These are phyloP conservation scores for Plasmodium gallinaceum DNA, from an alignment of 169 alveolate species.

Conservation along the genomic window DNA sequence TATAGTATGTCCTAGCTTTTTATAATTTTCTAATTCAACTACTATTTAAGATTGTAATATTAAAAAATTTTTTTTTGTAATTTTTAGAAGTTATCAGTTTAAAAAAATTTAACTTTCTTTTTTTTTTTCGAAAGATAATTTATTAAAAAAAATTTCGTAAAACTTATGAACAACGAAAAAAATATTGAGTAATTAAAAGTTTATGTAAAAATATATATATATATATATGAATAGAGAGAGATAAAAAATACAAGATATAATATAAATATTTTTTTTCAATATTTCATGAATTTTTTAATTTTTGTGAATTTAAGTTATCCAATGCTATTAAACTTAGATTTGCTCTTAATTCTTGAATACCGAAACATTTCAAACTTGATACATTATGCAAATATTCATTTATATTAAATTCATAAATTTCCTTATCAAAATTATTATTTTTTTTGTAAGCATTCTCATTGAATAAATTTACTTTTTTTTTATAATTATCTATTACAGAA, in stretches of 20 bases:
- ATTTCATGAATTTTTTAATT: slow-evolving; percentile 4
- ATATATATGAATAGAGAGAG: neutral
- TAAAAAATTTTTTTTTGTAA: too few species aligned
- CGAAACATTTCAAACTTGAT: slow-evolving; percentile 62
- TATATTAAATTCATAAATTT: slow-evolving; percentile 48
- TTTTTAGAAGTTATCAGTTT: too few species aligned
- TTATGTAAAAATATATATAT: neutral
- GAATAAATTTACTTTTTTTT: slow-evolving; percentile 26
- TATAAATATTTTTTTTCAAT: neutral
- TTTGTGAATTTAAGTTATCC: slow-evolving; percentile 9
- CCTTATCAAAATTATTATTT: neutral
- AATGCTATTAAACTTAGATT: slow-evolving; percentile 61
- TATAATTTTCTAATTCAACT: too few species aligned
- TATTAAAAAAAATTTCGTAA: too few species aligned
- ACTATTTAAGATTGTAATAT: too few species aligned
- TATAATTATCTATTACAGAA: slow-evolving; percentile 47
- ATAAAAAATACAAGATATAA: neutral
- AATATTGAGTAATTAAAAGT: neutral
- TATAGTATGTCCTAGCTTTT: too few species aligned
- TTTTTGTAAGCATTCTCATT: slow-evolving; percentile 30
- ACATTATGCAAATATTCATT: slow-evolving; percentile 54
- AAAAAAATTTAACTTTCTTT: too few species aligned
- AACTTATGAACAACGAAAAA: neutral
- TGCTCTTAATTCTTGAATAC: slow-evolving; percentile 59
- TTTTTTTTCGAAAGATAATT: too few species aligned